These are phyloP conservation scores for Naganishia albida DNA, from an alignment of 1,284 basidiomycete species.

Conservation along the genomic window DNA sequence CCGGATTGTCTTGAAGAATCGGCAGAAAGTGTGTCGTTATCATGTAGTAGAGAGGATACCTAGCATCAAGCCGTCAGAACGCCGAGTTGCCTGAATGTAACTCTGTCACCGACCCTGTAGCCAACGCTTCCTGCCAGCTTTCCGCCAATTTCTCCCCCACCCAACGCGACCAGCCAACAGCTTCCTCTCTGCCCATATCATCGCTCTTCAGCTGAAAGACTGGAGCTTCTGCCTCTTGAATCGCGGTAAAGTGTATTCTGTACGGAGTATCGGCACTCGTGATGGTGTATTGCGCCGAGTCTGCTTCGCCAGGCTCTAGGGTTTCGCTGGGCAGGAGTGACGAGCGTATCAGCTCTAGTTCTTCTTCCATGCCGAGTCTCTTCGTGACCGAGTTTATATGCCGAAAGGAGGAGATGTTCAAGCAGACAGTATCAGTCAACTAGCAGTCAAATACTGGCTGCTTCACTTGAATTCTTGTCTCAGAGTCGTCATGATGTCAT, in stretches of 20 bases:
- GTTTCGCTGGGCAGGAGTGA: slow-evolving; percentile 65
- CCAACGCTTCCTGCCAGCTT: slow-evolving; percentile 55
- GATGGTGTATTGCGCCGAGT: slow-evolving; percentile 39
- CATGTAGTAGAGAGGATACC: slow-evolving; percentile 65
- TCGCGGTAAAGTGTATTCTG: slow-evolving; percentile 53
- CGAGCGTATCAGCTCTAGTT: slow-evolving; percentile 60
- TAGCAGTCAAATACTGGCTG: background rate
- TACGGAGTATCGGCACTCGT: slow-evolving; percentile 55
- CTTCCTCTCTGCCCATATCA: slow-evolving; percentile 56
- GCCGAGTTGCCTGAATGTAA: background rate
- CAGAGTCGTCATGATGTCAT: background rate
- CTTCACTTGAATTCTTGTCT: background rate
- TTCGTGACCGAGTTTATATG: no score
- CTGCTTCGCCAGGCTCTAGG: slow-evolving; percentile 51
- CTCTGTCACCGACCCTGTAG: slow-evolving; percentile 57
- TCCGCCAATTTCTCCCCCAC: slow-evolving; percentile 55
- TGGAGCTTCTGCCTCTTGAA: slow-evolving; percentile 36
- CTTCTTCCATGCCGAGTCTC: slow-evolving; percentile 47
- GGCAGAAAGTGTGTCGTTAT: slow-evolving; percentile 64
- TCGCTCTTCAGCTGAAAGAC: slow-evolving; percentile 52
- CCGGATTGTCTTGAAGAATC: slow-evolving; percentile 52
- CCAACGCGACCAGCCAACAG: slow-evolving; percentile 58
- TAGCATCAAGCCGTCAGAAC: slow-evolving; percentile 41
- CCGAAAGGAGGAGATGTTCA: no score
- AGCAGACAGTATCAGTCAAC: no score